Percentiles rank a stretch among this genome's conserved stretches.
These are phyloP conservation scores for Tephrocybe rancida DNA, from an alignment of 768 basidiomycete genomes.

Conservation along the genomic window DNA sequence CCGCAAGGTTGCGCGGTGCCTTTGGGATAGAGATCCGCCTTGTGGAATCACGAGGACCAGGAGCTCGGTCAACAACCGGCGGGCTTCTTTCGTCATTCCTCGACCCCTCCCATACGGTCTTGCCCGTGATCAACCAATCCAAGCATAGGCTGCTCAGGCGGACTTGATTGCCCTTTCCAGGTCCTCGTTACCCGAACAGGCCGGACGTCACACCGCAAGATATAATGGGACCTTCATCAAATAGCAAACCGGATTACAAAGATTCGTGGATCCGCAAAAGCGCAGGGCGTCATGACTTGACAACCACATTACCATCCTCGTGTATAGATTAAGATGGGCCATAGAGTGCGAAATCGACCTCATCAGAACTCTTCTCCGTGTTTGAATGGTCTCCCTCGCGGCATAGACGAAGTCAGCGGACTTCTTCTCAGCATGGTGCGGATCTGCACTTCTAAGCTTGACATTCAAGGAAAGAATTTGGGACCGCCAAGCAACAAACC, in stretches of 20 bases:
- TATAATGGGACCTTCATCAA: conserved; percentile 73
- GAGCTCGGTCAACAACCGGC: conserved; percentile 57
- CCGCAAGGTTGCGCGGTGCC: conserved; percentile 64
- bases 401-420: conserved; percentile 76
- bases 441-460: conserved; percentile 55
- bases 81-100: conserved; percentile 68
- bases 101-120: conserved; percentile 82
- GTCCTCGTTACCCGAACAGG: conserved; percentile 63
- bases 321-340: conserved; percentile 70
- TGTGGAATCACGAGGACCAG: conserved; percentile 53
- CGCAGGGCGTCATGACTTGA: conserved; percentile 87
- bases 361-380: conserved; percentile 85
- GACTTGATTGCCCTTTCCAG: conserved; percentile 63
- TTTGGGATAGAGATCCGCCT: conserved; percentile 77
- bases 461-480: conserved; percentile 45
- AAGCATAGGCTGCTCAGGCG: conserved; percentile 59
- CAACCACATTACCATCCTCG: conserved; percentile 72
- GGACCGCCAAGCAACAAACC: conserved; percentile 54
- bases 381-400: conserved; percentile 92
- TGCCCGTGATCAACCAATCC: conserved; percentile 64
- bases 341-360: conserved; percentile 89
- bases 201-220: conserved; percentile 53
- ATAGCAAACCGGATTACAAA: conserved; percentile 82
- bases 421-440: conserved; percentile 71
- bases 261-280: conserved; percentile 89